Percentiles rank a stretch among this genome's conserved stretches.
These are phyloP conservation scores for Claviceps purpurea DNA, from an alignment of 2,329 filamentous ascomycete genomes.

Conservation along the genomic window DNA sequence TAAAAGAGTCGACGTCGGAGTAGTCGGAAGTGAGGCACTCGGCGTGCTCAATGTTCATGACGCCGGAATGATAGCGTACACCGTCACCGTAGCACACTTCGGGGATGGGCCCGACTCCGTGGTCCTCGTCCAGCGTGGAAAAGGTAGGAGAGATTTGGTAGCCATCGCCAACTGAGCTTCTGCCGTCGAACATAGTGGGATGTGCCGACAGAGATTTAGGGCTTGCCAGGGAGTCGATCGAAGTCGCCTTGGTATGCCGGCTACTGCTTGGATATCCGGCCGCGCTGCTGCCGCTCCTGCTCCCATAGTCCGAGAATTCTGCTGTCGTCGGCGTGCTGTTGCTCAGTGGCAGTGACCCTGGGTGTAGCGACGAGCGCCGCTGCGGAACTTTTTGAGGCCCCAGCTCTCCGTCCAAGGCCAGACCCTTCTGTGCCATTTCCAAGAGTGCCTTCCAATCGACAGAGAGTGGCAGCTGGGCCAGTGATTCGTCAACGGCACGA, in stretches of 20 bases:
- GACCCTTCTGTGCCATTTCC: conserved; percentile 1
- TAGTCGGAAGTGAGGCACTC: conserved; percentile 6
- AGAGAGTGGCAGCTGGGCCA: conserved; percentile 4
- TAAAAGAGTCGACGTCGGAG: conserved; percentile 22
- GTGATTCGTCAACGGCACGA: conserved; percentile 5
- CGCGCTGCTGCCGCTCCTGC: conserved; percentile 26
- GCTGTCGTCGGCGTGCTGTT: conserved; percentile 23
- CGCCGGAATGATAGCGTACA: not conserved
- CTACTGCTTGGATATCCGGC: conserved; percentile 29
- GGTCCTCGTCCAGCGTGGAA: not conserved
- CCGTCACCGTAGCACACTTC: not conserved
- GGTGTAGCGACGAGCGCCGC: conserved; percentile 13
- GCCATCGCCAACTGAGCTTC: not conserved
- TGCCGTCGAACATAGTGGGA: not conserved
- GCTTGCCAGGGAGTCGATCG: conserved; percentile 20
- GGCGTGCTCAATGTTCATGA: conserved; percentile 1
- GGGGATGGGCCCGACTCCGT: not conserved
- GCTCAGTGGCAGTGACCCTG: conserved; percentile 24
- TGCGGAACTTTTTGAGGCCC: conserved; percentile 2
- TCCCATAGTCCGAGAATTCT: conserved; percentile 23
- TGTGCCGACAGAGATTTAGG: not conserved
- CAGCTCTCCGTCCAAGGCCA: conserved; percentile 1
- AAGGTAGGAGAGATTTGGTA: not conserved
- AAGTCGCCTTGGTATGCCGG: conserved; percentile 31
- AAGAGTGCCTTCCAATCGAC: conserved; percentile 3